A percentile compares a stretch with the other conserved stretches of the same genome.
Evolutionary conservation across 148 eudicot species (phyloP).

Genomic region (Rhododendron kiyosumense): DNA sequence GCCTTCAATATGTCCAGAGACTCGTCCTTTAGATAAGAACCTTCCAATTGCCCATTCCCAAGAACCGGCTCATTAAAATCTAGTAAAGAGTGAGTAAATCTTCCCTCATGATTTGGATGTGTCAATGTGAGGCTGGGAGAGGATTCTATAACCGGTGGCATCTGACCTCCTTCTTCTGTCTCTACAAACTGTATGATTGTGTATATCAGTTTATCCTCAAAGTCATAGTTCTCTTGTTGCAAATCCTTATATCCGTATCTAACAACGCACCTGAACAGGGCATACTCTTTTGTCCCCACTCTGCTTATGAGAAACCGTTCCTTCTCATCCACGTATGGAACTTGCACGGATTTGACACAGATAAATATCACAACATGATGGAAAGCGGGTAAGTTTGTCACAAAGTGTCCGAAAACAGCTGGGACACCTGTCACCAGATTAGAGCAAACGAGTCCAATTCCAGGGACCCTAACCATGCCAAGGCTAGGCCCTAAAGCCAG

Average conservation of each 20-base stretch:
- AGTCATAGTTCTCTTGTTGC: constrained; percentile 53
- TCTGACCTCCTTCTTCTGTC: constrained; percentile 22
- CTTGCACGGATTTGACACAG: constrained; percentile 51
- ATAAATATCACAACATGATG: constrained; percentile 58
- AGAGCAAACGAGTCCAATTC: constrained; percentile 58
- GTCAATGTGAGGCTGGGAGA: constrained; percentile 6
- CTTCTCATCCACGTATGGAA: constrained; percentile 35
- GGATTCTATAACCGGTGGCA: constrained; percentile 3
- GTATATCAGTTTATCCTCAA: constrained; percentile 36
- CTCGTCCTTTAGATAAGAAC: constrained; percentile 29
- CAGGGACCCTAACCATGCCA: constrained; percentile 67
- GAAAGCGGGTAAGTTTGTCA: constrained; percentile 68
- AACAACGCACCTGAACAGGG: constrained; percentile 53
- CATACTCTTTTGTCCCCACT: constrained; percentile 45
- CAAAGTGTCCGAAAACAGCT: constrained; percentile 57
- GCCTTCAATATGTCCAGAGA: constrained; percentile 42
- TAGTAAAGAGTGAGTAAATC: constrained; percentile 6
- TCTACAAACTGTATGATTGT: constrained; percentile 37
- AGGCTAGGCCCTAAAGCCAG: constrained; percentile 24
- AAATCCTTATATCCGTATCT: constrained; percentile 62
- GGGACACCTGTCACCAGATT: constrained; percentile 57
- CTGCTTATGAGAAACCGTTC: constrained; percentile 47
- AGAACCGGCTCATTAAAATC: constrained; percentile 9
- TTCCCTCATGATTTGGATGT: constrained; percentile 17
- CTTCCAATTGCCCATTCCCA: constrained; percentile 10